Evolutionary conservation across 768 basidiomycete species (phyloP).

Genomic region (Naganishia vaughanmartiniae): DNA sequence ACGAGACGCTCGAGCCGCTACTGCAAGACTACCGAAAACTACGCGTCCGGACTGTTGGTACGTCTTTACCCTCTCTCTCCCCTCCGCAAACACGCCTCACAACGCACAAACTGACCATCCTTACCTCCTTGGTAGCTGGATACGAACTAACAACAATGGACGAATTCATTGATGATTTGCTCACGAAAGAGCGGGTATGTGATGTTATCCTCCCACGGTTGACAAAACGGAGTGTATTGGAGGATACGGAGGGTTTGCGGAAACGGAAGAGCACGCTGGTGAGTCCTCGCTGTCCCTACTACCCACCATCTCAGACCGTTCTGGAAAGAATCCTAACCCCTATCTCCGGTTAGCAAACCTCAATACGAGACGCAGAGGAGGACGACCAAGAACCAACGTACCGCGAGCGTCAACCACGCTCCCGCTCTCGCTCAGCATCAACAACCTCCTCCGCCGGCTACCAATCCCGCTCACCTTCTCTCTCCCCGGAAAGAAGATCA

Average conservation of each 20-base stretch:
- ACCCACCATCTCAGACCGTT: neutral
- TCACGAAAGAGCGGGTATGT: conserved; percentile 87
- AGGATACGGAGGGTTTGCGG: conserved; percentile 86
- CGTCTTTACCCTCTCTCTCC: conserved; percentile 42
- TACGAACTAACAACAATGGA: conserved; percentile 85
- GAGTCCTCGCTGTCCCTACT: conserved; percentile 25
- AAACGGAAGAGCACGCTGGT: conserved; percentile 82
- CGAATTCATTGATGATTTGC: conserved; percentile 79
- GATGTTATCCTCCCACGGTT: conserved; percentile 93
- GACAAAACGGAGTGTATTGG: conserved; percentile 76
- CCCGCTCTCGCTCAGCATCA: neutral
- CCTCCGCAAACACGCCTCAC: too few relatives aligned
- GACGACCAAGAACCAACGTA: neutral
- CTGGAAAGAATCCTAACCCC: neutral
- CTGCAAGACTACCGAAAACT: conserved; percentile 92
- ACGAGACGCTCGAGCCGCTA: conserved; percentile 87
- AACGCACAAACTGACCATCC: too few relatives aligned
- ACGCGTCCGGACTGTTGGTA: conserved; percentile 74
- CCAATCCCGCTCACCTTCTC: neutral
- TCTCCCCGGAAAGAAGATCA: neutral
- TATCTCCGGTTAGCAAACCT: conserved; percentile 9
- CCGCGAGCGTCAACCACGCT: neutral
- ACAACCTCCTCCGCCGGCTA: neutral
- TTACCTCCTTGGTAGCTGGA: conserved; percentile 60
- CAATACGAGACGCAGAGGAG: conserved; percentile 16